Percentiles rank a stretch among this genome's conserved stretches.
These are phyloP conservation scores for Yamadazyma nakazawae DNA, from an alignment of 805 yeast genomes.

Conservation along the genomic window DNA sequence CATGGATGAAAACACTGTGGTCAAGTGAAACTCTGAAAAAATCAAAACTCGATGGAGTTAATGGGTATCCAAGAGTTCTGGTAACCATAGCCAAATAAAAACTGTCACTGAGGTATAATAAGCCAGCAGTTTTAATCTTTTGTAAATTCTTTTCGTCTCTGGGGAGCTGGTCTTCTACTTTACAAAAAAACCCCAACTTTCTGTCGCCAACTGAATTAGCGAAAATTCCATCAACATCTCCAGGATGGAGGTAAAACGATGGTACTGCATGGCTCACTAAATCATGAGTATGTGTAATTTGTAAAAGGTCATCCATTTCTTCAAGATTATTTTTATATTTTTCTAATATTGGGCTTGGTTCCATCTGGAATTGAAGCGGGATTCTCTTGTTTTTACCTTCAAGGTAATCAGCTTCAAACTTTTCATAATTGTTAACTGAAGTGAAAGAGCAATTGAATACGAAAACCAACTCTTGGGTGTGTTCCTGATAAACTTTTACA, in stretches of 20 bases:
- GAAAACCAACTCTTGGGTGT: constrained; percentile 23
- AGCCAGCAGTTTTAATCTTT: constrained; percentile 8
- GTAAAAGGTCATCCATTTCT: constrained; percentile 10
- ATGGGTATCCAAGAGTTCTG: constrained; percentile 23
- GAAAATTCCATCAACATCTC: neutral
- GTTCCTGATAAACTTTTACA: constrained; percentile 28
- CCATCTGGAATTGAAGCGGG: constrained; percentile 30
- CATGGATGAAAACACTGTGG: constrained; percentile 35
- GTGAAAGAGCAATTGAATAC: constrained; percentile 33
- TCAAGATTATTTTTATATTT: constrained; percentile 18
- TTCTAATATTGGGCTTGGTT: constrained; percentile 21
- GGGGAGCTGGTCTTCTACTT: constrained; percentile 28
- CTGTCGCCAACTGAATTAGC: constrained; percentile 16
- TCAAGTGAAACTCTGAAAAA: constrained; percentile 39
- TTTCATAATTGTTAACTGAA: constrained; percentile 22
- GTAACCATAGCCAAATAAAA: constrained; percentile 27
- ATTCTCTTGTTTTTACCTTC: constrained; percentile 20
- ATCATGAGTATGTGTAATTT: constrained; percentile 23
- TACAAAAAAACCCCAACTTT: constrained; percentile 28
- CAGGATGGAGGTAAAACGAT: constrained; percentile 15
- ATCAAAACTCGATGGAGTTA: constrained; percentile 12
- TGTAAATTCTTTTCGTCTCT: constrained; percentile 12
- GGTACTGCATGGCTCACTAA: constrained; percentile 26
- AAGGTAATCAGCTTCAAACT: constrained; percentile 13
- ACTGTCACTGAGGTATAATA: constrained; percentile 24